A percentile compares a stretch with the other conserved stretches of the same genome.
Conservation (phyloP, 345 rosid species). For the Populus tremula region DNA sequence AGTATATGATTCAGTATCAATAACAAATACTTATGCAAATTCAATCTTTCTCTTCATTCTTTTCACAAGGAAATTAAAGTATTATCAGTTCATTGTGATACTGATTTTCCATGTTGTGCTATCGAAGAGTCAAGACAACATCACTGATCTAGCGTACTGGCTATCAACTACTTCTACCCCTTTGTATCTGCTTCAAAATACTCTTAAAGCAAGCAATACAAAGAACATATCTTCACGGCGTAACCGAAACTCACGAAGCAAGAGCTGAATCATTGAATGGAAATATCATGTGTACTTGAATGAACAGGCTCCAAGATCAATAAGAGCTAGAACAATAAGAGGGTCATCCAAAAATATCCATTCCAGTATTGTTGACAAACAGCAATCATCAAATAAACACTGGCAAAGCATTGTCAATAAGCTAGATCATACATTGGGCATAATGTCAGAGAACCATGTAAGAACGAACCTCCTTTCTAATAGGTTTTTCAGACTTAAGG, state of each 20-base stretch:
- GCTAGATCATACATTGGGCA: constrained; percentile 43
- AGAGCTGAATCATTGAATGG: neutral
- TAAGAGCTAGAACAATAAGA: constrained; percentile 41
- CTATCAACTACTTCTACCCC: constrained; percentile 62
- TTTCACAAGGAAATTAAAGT: constrained; percentile 3
- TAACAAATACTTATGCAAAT: no score
- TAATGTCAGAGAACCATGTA: constrained; percentile 51
- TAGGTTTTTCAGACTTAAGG: neutral
- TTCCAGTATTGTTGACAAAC: constrained; percentile 40
- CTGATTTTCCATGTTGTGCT: constrained; percentile 3
- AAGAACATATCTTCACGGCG: constrained; percentile 38
- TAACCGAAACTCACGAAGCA: constrained; percentile 23
- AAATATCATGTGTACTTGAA: constrained; percentile 10
- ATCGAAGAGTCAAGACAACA: constrained; percentile 46
- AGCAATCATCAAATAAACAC: constrained; percentile 54
- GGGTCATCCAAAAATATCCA: constrained; percentile 46
- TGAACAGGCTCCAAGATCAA: constrained; percentile 53
- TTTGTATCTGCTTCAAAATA: constrained; percentile 55
- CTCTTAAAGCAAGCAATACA: constrained; percentile 53
- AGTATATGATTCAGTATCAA: no score
- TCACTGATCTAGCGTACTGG: constrained; percentile 56
- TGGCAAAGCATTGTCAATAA: constrained; percentile 60
- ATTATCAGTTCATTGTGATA: neutral
- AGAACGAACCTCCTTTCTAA: constrained; percentile 20
- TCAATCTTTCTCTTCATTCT: no score